Percentiles rank a stretch among this genome's conserved stretches.
phyloP scores from a whole-genome alignment of 2,329 filamentous ascomycete genomes.

The Colletotrichum plurivorum region DNA sequence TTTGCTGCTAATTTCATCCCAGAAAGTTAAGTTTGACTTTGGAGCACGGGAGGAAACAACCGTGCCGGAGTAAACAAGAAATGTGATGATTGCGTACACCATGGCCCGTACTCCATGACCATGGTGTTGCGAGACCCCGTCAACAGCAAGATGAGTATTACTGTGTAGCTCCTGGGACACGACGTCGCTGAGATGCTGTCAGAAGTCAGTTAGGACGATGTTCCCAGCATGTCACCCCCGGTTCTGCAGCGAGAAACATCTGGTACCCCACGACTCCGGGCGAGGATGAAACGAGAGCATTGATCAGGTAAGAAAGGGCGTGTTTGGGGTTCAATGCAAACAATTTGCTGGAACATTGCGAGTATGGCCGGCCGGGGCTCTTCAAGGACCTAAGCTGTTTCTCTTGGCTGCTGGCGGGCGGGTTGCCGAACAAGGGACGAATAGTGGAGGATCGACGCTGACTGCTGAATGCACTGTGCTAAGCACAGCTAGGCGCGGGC shows the following conservation, averaged over 20 bases:
- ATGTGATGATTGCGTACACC: slow-evolving; percentile 12
- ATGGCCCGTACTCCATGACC: no score
- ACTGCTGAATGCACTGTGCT: slow-evolving; percentile 29
- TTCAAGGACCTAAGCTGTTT: not conserved
- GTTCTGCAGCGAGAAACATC: not conserved
- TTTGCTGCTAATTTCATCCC: not conserved
- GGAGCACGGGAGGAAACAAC: not conserved
- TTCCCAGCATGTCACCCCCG: slow-evolving; percentile 24
- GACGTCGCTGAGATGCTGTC: slow-evolving; percentile 18
- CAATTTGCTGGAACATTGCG: slow-evolving; percentile 24
- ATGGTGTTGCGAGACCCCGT: no score
- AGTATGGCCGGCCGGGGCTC: slow-evolving; percentile 12
- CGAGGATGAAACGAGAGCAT: slow-evolving; percentile 38
- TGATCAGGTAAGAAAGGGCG: slow-evolving; percentile 31
- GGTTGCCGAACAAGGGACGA: not conserved
- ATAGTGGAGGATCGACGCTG: not conserved
- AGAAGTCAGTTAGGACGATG: slow-evolving; percentile 19
- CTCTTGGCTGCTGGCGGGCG: not conserved
- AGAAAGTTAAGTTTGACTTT: not conserved
- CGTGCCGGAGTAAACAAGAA: not conserved
- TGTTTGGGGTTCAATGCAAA: slow-evolving; percentile 38
- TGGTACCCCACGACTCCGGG: slow-evolving; percentile 16
- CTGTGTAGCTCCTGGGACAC: not conserved
- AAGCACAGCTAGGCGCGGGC: not conserved
- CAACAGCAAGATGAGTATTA: no score